Evolutionary conservation across 2,329 filamentous ascomycete species (phyloP).

Genomic region (Ceratocystis ficicola): DNA sequence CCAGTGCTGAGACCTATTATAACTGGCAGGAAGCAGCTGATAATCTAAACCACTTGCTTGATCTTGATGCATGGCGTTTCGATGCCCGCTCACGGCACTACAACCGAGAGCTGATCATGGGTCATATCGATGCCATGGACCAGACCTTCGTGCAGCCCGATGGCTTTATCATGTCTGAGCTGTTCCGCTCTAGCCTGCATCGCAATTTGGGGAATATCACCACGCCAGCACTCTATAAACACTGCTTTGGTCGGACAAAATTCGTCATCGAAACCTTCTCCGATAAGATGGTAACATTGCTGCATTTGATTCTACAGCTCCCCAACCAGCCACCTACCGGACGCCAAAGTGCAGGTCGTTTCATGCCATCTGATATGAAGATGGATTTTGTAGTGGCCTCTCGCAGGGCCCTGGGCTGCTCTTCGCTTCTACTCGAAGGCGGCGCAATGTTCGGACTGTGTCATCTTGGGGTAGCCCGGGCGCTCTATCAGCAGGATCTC

Average conservation of each 20-base stretch:
- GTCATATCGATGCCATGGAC: conserved; percentile 59
- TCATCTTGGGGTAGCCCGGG: conserved; percentile 82
- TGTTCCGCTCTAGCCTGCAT: conserved; percentile 65
- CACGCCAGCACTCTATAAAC: conserved; percentile 66
- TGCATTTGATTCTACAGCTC: conserved; percentile 60
- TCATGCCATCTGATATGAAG: conserved; percentile 50
- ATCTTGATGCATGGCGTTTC: conserved; percentile 73
- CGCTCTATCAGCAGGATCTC: conserved; percentile 65
- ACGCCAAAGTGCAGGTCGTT: conserved; percentile 28
- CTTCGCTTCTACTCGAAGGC: conserved; percentile 74
- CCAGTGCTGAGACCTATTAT: conserved; percentile 58
- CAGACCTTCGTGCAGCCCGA: conserved; percentile 58
- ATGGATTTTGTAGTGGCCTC: conserved; percentile 79
- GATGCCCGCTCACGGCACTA: conserved; percentile 71
- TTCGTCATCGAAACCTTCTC: conserved; percentile 85
- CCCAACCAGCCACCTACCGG: conserved; percentile 37
- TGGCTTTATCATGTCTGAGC: conserved; percentile 61
- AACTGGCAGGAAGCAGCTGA: conserved; percentile 80
- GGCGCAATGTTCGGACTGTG: conserved; percentile 86
- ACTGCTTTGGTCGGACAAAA: conserved; percentile 79
- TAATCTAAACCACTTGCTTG: conserved; percentile 69
- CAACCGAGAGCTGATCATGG: conserved; percentile 72
- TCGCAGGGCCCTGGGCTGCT: conserved; percentile 75
- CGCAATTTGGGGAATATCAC: conserved; percentile 83
- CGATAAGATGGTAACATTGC: conserved; percentile 65